Conservation (phyloP, 2,329 filamentous ascomycete species). For the Aureobasidium uvarum region DNA sequence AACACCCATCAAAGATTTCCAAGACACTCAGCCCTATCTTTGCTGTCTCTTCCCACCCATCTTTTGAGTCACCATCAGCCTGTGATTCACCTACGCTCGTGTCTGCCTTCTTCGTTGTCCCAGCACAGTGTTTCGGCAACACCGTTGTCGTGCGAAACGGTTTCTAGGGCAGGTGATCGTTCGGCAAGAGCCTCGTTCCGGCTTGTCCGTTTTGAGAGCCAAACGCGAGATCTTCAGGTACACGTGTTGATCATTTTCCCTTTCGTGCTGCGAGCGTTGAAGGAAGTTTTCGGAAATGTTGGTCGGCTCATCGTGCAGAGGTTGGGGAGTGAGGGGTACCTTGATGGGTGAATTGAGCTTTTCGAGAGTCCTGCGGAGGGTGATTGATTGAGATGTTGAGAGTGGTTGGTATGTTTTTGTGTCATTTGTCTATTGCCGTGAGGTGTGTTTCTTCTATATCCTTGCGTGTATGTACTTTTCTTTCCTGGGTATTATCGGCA, state of each 20-base stretch:
- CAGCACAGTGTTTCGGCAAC: not conserved
- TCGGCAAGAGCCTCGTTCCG: not conserved
- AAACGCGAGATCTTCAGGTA: not conserved
- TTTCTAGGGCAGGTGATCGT: not conserved
- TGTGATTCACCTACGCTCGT: not conserved
- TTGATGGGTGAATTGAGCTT: not conserved
- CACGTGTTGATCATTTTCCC: conserved; percentile 10
- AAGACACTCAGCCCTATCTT: not conserved
- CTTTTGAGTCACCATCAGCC: not conserved
- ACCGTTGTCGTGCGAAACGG: not conserved
- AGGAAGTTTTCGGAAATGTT: not conserved
- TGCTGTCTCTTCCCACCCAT: not conserved
- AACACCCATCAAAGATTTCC: not conserved
- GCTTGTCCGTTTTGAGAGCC: not conserved
- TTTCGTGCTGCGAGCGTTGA: not conserved
- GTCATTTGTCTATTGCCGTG: not conserved
- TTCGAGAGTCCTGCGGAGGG: not conserved
- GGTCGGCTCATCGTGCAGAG: not conserved
- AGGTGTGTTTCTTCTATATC: not conserved
- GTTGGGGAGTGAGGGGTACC: not conserved
- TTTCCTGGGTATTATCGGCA: not conserved
- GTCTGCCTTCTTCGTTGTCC: not conserved
- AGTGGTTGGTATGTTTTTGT: not conserved
- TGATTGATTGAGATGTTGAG: no score
- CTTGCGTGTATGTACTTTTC: not conserved